Percentiles rank a stretch among this genome's conserved stretches.
These are phyloP conservation scores for Heritiera littoralis DNA, from an alignment of 345 rosid genomes.

Conservation along the genomic window DNA sequence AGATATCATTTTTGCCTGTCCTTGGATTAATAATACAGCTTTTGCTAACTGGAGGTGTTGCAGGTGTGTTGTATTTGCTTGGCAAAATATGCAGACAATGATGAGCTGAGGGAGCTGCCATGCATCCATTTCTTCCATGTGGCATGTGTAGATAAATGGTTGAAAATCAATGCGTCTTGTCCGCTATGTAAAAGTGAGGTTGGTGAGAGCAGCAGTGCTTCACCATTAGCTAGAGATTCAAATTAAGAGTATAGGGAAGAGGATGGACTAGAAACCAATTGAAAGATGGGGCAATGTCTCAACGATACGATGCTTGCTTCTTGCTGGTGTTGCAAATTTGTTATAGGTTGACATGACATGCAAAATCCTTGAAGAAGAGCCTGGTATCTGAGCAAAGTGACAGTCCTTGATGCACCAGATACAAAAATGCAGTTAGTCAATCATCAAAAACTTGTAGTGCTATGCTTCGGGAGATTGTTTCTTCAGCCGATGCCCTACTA, in stretches of 20 bases:
- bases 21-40: not conserved
- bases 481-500: not conserved
- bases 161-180: constrained; percentile 72
- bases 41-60: constrained; percentile 14
- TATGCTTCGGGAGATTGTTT: not conserved
- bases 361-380: not conserved
- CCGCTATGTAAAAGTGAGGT: constrained; percentile 73
- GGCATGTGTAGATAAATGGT: constrained; percentile 75
- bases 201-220: constrained; percentile 41
- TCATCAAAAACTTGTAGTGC: not conserved
- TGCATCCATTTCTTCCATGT: constrained; percentile 74
- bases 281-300: not conserved
- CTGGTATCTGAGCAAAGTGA: not conserved
- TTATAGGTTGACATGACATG: not conserved
- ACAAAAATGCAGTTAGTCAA: not conserved
- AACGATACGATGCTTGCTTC: too few relatives aligned
- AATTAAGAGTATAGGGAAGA: constrained; percentile 15
- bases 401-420: not conserved
- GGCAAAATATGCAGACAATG: constrained; percentile 59
- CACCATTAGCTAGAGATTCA: constrained; percentile 28
- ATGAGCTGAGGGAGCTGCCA: constrained; percentile 64
- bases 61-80: constrained; percentile 83
- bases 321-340: not conserved
- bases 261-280: not conserved
- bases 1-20: not conserved